These are phyloP conservation scores for Candida alai DNA, from an alignment of 805 yeast species.

Conservation along the genomic window DNA sequence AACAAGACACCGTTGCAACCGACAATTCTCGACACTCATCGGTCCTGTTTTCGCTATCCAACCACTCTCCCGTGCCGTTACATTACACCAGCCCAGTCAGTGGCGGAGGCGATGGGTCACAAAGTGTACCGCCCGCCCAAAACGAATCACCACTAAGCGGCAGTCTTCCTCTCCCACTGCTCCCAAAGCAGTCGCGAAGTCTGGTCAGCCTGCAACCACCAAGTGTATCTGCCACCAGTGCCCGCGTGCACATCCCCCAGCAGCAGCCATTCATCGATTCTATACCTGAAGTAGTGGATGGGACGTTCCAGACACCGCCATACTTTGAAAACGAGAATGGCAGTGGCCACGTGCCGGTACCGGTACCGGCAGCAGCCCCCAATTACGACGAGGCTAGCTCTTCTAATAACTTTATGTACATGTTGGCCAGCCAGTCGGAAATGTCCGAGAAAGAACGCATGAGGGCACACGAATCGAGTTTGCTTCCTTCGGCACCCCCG, in stretches of 20 bases:
- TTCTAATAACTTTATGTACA: constrained; percentile 6
- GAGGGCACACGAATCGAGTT: constrained; percentile 50
- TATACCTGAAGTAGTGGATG: constrained; percentile 21
- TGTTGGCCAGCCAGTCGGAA: constrained; percentile 14
- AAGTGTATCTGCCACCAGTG: constrained; percentile 1
- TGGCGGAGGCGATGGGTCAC: constrained; percentile 1
- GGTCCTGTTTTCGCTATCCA: not conserved
- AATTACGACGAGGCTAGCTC: constrained; percentile 20
- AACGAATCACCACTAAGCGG: too few relatives aligned
- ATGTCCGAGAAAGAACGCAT: constrained; percentile 57
- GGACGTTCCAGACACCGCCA: constrained; percentile 27
- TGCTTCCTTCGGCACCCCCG: constrained; percentile 56
- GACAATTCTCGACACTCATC: constrained; percentile 11
- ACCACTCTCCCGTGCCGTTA: not conserved
- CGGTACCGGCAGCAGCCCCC: constrained; percentile 14
- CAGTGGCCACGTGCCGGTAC: not conserved
- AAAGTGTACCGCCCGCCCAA: not conserved
- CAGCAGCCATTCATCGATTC: constrained; percentile 11
- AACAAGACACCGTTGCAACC: too few relatives aligned
- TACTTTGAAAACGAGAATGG: constrained; percentile 15
- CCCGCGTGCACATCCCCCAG: constrained; percentile 1
- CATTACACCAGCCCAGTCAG: not conserved
- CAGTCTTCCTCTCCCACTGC: too few relatives aligned
- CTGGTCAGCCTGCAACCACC: constrained; percentile 8
- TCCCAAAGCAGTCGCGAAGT: constrained; percentile 5